Evolutionary conservation across 2,329 filamentous ascomycete species (phyloP).

Genomic region (Diaporthe longicolla): DNA sequence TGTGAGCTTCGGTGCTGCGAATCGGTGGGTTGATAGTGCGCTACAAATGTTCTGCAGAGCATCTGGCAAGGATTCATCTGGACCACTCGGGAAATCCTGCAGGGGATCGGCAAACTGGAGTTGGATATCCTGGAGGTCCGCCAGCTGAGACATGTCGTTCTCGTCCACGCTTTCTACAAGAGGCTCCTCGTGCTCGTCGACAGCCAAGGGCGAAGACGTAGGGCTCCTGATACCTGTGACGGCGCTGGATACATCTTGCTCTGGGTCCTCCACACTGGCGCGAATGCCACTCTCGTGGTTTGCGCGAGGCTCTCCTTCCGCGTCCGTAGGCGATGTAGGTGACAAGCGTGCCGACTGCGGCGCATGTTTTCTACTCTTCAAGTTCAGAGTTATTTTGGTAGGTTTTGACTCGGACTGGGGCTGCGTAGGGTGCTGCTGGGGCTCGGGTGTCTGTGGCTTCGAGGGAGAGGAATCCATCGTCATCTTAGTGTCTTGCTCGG

Average conservation of each 20-base stretch:
- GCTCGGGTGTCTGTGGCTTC: constrained; percentile 61
- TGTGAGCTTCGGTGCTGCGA: constrained; percentile 52
- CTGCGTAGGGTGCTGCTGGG: constrained; percentile 50
- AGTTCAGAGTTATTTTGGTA: constrained; percentile 73
- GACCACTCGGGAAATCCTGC: constrained; percentile 61
- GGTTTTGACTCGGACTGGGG: constrained; percentile 61
- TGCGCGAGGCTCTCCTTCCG: constrained; percentile 44
- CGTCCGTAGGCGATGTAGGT: constrained; percentile 56
- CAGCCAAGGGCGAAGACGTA: constrained; percentile 40
- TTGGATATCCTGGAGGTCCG: constrained; percentile 45
- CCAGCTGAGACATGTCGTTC: constrained; percentile 48
- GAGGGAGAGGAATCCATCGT: constrained; percentile 57
- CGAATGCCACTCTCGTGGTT: constrained; percentile 52
- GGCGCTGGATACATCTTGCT: constrained; percentile 54
- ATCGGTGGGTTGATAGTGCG: constrained; percentile 47
- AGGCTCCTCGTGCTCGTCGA: constrained; percentile 56
- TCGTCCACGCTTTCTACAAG: constrained; percentile 60
- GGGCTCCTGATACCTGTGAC: constrained; percentile 13
- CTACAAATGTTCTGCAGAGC: constrained; percentile 47
- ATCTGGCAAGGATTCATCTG: constrained; percentile 49
- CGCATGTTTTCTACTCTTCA: constrained; percentile 62
- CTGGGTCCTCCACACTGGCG: constrained; percentile 62
- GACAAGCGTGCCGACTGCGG: constrained; percentile 59
- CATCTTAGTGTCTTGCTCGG: constrained; percentile 54
- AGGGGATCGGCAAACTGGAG: constrained; percentile 58